Conservation (phyloP, 2,329 filamentous ascomycete species). For the Diatrype stigma region DNA sequence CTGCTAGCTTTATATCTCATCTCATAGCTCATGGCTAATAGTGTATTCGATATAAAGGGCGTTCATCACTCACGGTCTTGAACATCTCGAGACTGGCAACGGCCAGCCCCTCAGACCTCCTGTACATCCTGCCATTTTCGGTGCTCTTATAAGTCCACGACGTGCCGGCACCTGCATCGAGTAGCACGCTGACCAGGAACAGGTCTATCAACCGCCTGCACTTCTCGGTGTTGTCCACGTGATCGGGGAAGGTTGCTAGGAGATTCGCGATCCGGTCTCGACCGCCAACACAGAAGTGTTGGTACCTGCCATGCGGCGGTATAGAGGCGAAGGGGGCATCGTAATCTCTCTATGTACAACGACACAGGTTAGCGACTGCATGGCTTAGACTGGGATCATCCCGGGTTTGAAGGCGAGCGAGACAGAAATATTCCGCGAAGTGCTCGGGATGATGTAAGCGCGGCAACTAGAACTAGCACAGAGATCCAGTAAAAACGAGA, state of each 20-base stretch:
- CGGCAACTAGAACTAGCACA: too few relatives aligned
- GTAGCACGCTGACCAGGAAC: constrained; percentile 70
- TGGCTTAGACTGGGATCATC: neutral
- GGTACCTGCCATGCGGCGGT: constrained; percentile 56
- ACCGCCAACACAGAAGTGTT: constrained; percentile 58
- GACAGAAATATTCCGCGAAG: too few relatives aligned
- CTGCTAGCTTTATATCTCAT: too few relatives aligned
- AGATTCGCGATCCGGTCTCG: constrained; percentile 38
- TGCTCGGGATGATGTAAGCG: too few relatives aligned
- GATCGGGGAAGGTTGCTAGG: constrained; percentile 28
- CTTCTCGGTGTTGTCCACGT: constrained; percentile 34
- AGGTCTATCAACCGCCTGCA: constrained; percentile 53
- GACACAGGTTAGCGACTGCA: constrained; percentile 5
- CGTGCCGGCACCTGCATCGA: constrained; percentile 85
- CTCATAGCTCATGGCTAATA: too few relatives aligned
- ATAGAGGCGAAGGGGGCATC: constrained; percentile 37
- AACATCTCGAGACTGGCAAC: constrained; percentile 83
- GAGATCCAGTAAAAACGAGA: too few relatives aligned
- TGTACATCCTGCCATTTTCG: constrained; percentile 78
- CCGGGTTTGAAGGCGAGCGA: too few relatives aligned
- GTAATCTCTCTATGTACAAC: constrained; percentile 30
- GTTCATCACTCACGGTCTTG: constrained; percentile 50
- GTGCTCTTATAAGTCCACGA: constrained; percentile 90
- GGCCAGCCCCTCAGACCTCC: constrained; percentile 61
- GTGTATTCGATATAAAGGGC: too few relatives aligned